Conservation (phyloP, 1,284 basidiomycete genomes). For the Mycosarcoma mackinlayi region DNA sequence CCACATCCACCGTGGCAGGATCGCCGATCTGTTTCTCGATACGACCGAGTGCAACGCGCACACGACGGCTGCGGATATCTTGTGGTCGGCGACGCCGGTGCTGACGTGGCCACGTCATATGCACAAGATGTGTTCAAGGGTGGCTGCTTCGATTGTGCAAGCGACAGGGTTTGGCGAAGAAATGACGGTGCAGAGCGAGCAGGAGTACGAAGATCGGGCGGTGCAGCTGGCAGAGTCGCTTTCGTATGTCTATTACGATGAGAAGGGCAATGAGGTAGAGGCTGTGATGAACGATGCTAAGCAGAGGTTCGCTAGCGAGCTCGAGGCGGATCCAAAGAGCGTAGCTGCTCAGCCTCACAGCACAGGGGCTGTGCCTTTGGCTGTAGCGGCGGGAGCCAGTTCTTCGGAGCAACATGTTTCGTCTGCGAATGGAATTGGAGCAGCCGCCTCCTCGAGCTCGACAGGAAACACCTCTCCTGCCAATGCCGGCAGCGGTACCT, state of each 20-base stretch:
- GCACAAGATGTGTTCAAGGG: slow-evolving; percentile 76
- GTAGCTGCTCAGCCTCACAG: slow-evolving; percentile 41
- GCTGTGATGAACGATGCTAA: slow-evolving; percentile 3
- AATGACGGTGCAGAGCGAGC: slow-evolving; percentile 72
- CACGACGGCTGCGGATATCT: slow-evolving; percentile 75
- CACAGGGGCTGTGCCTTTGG: slow-evolving; percentile 2
- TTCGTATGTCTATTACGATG: slow-evolving; percentile 63
- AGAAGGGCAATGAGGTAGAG: slow-evolving; percentile 16
- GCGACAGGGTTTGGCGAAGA: slow-evolving; percentile 74
- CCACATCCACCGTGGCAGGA: slow-evolving; percentile 73
- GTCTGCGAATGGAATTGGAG: not conserved
- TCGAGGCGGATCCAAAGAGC: slow-evolving; percentile 42
- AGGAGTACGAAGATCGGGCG: slow-evolving; percentile 74
- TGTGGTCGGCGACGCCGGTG: slow-evolving; percentile 76
- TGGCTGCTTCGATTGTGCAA: slow-evolving; percentile 74
- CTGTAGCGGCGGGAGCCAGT: not conserved
- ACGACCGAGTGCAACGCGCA: slow-evolving; percentile 77
- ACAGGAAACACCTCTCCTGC: too few relatives aligned
- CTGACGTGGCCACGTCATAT: slow-evolving; percentile 74
- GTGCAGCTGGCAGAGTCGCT: slow-evolving; percentile 71
- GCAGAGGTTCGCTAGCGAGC: slow-evolving; percentile 28
- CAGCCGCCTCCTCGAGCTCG: not conserved
- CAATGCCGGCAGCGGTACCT: too few relatives aligned
- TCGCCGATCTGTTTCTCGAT: slow-evolving; percentile 76
- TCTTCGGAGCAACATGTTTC: not conserved